Percentiles rank a stretch among this genome's conserved stretches.
These are phyloP conservation scores for Fusarium nanum DNA, from an alignment of 2,329 filamentous ascomycete species.

Conservation along the genomic window DNA sequence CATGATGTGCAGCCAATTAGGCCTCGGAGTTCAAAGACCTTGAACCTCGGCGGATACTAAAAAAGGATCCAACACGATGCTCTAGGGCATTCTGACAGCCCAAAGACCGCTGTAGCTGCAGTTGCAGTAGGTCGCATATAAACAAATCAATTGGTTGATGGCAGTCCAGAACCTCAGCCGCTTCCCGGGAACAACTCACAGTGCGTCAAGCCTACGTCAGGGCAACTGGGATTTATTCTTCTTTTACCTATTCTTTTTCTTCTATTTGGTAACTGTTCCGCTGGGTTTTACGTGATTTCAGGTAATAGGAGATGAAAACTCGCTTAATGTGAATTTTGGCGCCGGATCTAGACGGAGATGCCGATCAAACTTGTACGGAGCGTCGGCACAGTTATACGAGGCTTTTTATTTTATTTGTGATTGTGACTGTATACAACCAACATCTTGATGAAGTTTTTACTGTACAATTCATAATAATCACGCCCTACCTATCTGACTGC, in stretches of 20 bases:
- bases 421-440: slow-evolving; percentile 4
- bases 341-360: slow-evolving; percentile 25
- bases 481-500: background rate
- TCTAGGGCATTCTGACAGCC: slow-evolving; percentile 4
- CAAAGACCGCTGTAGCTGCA: background rate
- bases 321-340: slow-evolving; percentile 4
- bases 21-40: background rate
- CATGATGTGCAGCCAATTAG: background rate
- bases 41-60: slow-evolving; percentile 21
- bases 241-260: background rate
- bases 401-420: slow-evolving; percentile 21
- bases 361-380: slow-evolving; percentile 26
- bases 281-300: background rate
- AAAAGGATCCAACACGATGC: slow-evolving; percentile 33
- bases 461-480: background rate
- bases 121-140: slow-evolving; percentile 1
- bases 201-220: slow-evolving; percentile 39
- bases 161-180: slow-evolving; percentile 24
- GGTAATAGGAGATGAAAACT: background rate
- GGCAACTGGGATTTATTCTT: background rate
- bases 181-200: slow-evolving; percentile 35
- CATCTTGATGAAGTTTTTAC: background rate
- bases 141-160: slow-evolving; percentile 26
- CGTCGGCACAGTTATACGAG: slow-evolving; percentile 33
- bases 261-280: background rate